Base-by-base conservation (phyloP, 768 basidiomycete genomes). In the Termitomyces titanicus region DNA sequence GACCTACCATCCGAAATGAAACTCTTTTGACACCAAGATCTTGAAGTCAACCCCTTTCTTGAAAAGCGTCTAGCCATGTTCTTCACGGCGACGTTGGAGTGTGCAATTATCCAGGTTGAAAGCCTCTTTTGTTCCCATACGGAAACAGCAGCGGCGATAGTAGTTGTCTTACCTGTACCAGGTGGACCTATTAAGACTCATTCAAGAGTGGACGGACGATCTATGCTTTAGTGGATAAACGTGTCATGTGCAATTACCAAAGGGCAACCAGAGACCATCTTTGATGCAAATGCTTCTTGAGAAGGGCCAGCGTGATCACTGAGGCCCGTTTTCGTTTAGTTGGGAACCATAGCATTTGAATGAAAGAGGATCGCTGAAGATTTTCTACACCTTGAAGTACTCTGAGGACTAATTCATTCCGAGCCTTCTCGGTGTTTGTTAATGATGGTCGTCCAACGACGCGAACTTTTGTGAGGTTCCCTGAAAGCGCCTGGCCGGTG, bases 91-190 rank as follows among this genome's bases (percentile, higher is more conserved):
- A 79, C 78, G 40, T 79, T 80, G 10, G 79, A 79, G 56, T 80
- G 77, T 0, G 77, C 77, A 3, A 76, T 67, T 29, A 79, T 73
- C 74, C 76, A 78, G 0, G 68, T 64, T 2, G 68, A 59, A 29
- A 61, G 57, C 8, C 55, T 35, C 4, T 43, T n/a, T 0, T 62
- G 13, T 5, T 64, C 63, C 75, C 77, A 79, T 4, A 68, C 60
- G 6, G 69, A 53, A 3, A 74, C 71, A 0, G 77, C 74, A 0
- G 75, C 75, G 2, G 78, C 67, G 40, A 82, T 83, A 0, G 78
- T 78, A 0, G 74, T 74, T 5, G 81, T 83, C 59, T 83, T 83
- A 3, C 81, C 80, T 3, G 81, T 80, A 2, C 78, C 79, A 11
- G 79, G 79, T 22, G 79, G 78, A 5, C 79, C 79, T 79, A 25